These are phyloP conservation scores for Clitopilus hobsonii DNA, from an alignment of 768 basidiomycete species.

Conservation along the genomic window DNA sequence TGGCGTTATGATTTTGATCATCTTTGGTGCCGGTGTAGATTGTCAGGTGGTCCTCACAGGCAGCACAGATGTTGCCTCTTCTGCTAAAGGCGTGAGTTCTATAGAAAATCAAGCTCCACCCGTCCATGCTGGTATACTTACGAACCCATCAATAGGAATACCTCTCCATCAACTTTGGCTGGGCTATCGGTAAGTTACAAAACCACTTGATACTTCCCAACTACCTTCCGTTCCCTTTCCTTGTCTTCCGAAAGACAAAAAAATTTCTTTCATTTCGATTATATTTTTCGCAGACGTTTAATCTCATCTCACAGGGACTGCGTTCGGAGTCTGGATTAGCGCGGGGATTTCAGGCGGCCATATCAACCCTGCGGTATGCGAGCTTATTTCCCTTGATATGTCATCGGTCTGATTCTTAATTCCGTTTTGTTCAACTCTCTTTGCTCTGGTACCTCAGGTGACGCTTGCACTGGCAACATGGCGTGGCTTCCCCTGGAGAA, in stretches of 20 bases:
- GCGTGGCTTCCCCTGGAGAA: conserved; percentile 66
- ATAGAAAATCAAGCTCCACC: neutral
- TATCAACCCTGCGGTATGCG: conserved; percentile 31
- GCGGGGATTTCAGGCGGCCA: conserved; percentile 49
- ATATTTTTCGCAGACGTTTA: neutral
- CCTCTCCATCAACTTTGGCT: conserved; percentile 37
- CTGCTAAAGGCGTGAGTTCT: conserved; percentile 40
- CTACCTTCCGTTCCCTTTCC: neutral
- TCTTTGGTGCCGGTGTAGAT: conserved; percentile 45
- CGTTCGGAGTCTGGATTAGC: conserved; percentile 44
- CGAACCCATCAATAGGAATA: conserved; percentile 24
- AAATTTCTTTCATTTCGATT: neutral
- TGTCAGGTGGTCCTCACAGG: conserved; percentile 46
- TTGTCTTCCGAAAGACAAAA: neutral
- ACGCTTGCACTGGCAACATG: conserved; percentile 60
- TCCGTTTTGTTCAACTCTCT: neutral
- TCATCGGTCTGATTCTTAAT: neutral
- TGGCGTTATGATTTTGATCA: conserved; percentile 47
- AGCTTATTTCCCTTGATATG: neutral
- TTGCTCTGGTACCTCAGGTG: conserved; percentile 28
- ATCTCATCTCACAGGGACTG: conserved; percentile 24
- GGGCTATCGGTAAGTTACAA: conserved; percentile 32
- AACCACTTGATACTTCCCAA: neutral
- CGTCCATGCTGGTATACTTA: neutral
- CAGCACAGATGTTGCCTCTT: conserved; percentile 31